Evolutionary conservation across 257 asterid species (phyloP).

Genomic region (Gentiana macrophylla): DNA sequence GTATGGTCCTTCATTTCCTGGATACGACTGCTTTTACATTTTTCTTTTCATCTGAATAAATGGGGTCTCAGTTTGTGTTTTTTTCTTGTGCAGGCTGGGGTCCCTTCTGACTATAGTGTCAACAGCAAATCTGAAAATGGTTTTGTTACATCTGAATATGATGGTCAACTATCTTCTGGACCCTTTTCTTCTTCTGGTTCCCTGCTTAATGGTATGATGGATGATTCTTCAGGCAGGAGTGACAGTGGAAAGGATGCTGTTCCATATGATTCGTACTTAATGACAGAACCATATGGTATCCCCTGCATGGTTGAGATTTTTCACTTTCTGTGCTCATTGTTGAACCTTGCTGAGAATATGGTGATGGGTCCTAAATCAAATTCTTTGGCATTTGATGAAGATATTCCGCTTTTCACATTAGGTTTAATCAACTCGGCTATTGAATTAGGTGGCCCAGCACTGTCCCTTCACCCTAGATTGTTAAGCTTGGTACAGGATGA

Average conservation of each 20-base stretch:
- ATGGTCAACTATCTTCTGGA: conserved; percentile 49
- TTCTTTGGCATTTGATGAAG: conserved; percentile 84
- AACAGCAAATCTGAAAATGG: conserved; percentile 65
- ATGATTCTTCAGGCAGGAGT: conserved; percentile 37
- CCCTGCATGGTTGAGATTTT: conserved; percentile 97
- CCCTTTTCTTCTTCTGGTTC: conserved; percentile 39
- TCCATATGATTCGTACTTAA: conserved; percentile 67
- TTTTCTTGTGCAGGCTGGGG: conserved; percentile 36
- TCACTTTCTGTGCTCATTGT: conserved; percentile 83
- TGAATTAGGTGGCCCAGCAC: conserved; percentile 82
- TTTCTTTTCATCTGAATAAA: conserved; percentile 5
- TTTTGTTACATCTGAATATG: conserved; percentile 41
- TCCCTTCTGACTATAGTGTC: conserved; percentile 42
- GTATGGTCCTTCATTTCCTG: too few species aligned
- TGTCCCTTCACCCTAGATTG: conserved; percentile 64
- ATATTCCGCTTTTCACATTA: conserved; percentile 79
- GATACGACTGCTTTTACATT: background rate
- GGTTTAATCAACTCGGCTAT: conserved; percentile 91
- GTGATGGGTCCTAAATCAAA: conserved; percentile 79
- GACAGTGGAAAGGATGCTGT: conserved; percentile 67
- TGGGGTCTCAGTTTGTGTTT: conserved; percentile 12
- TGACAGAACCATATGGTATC: conserved; percentile 89
- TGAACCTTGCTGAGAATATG: conserved; percentile 67
- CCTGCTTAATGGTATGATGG: conserved; percentile 36
- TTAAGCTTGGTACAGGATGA: conserved; percentile 91